phyloP scores from a whole-genome alignment of 768 basidiomycete genomes.

The Lentinus tigrinus region DNA sequence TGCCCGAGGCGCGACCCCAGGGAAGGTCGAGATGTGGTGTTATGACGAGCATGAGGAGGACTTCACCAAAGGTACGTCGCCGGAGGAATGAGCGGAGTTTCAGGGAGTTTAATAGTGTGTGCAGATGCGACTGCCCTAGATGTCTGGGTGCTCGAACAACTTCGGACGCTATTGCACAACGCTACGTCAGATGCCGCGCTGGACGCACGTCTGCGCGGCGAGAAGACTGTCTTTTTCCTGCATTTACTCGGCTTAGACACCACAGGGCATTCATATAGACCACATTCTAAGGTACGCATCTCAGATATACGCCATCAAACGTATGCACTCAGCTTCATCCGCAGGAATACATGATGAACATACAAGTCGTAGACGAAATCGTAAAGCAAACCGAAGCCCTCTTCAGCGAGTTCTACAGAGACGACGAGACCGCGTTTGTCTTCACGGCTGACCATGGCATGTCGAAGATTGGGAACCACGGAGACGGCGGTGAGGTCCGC shows the following conservation, averaged over 20 bases:
- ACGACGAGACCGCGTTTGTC: slow-evolving; percentile 69
- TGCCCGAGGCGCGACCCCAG: slow-evolving; percentile 64
- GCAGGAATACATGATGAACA: slow-evolving; percentile 90
- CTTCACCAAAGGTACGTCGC: slow-evolving; percentile 70
- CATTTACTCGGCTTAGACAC: slow-evolving; percentile 85
- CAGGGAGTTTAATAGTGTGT: neutral
- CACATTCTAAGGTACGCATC: slow-evolving; percentile 64
- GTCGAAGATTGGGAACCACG: slow-evolving; percentile 86
- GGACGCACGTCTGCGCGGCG: slow-evolving; percentile 48
- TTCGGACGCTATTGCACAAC: slow-evolving; percentile 60
- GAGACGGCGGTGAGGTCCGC: slow-evolving; percentile 61
- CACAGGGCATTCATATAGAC: slow-evolving; percentile 83
- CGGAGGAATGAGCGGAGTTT: neutral
- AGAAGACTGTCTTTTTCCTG: slow-evolving; percentile 75
- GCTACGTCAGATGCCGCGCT: slow-evolving; percentile 54
- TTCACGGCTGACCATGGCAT: slow-evolving; percentile 93
- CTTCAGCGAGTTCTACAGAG: slow-evolving; percentile 61
- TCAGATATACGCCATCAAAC: neutral
- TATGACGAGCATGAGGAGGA: slow-evolving; percentile 81
- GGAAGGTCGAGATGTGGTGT: slow-evolving; percentile 71
- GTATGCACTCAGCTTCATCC: neutral
- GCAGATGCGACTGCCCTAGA: slow-evolving; percentile 77
- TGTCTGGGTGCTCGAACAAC: slow-evolving; percentile 73
- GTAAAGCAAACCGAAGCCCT: slow-evolving; percentile 65
- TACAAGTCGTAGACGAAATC: slow-evolving; percentile 74